These are phyloP conservation scores for Penicillium coffeae DNA, from an alignment of 495 filamentous ascomycete species.

Conservation along the genomic window DNA sequence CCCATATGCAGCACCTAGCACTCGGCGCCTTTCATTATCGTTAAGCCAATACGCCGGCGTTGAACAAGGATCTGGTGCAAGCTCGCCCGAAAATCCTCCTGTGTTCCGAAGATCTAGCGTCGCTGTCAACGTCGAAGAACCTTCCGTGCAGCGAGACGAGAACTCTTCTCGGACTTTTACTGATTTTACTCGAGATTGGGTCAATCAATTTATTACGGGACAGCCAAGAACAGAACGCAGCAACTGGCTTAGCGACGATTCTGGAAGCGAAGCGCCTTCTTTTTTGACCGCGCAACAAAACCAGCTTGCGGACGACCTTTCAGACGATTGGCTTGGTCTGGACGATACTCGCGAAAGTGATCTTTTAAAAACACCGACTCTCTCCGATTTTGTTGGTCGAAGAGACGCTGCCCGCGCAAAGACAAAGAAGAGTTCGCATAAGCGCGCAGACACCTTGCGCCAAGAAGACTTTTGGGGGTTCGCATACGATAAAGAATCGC, in stretches of 20 bases:
- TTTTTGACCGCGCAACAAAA: conserved; percentile 40
- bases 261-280: conserved; percentile 49
- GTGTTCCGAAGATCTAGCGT: conserved; percentile 49
- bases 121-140: conserved; percentile 22
- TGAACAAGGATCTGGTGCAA: conserved; percentile 31
- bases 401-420: conserved; percentile 33
- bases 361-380: conserved; percentile 41
- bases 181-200: conserved; percentile 74
- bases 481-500: conserved; percentile 42
- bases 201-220: conserved; percentile 65
- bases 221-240: conserved; percentile 58
- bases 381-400: conserved; percentile 37
- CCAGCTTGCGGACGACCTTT: conserved; percentile 41
- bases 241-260: conserved; percentile 74
- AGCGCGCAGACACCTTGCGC: conserved; percentile 62
- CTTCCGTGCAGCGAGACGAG: conserved; percentile 35
- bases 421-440: conserved; percentile 43
- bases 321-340: conserved; percentile 44
- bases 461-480: conserved; percentile 55
- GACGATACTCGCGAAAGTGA: conserved; percentile 38
- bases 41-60: conserved; percentile 40
- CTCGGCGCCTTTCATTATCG: conserved; percentile 44
- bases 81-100: conserved; percentile 44
- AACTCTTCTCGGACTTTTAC: conserved; percentile 57
- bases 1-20: conserved; percentile 59